Conservation (phyloP, 2,329 filamentous ascomycete species). For the Fusarium buxicola region DNA sequence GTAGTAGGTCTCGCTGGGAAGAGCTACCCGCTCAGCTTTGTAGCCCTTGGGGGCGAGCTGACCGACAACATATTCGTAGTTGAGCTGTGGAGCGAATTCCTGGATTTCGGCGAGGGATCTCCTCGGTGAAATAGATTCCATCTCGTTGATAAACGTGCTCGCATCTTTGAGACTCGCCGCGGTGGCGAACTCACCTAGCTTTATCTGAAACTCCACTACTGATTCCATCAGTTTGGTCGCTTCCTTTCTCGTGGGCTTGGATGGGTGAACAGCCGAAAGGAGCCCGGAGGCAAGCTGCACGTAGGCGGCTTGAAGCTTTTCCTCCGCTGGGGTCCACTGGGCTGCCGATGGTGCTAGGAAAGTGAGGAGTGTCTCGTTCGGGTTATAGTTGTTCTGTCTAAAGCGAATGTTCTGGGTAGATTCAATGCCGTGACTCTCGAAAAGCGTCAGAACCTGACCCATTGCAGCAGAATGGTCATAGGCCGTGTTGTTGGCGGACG, state of each 20-base stretch:
- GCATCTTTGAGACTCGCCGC: too few relatives aligned
- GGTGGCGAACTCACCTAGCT: neutral
- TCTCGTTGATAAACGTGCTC: too few relatives aligned
- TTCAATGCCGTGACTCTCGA: conserved; percentile 19
- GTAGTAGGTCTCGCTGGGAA: conserved; percentile 70
- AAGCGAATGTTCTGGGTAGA: conserved; percentile 9
- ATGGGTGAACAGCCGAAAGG: conserved; percentile 20
- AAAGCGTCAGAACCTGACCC: conserved; percentile 3
- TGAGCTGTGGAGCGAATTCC: conserved; percentile 13
- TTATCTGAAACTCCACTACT: neutral
- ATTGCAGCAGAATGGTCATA: conserved; percentile 8
- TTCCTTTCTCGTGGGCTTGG: conserved; percentile 13
- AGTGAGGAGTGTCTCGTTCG: neutral
- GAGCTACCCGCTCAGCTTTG: conserved; percentile 56
- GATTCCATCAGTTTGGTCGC: conserved; percentile 1
- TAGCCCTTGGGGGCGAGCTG: conserved; percentile 14
- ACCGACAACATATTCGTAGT: conserved; percentile 14
- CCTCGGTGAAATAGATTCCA: too few relatives aligned
- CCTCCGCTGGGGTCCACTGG: neutral
- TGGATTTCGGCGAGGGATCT: conserved; percentile 5
- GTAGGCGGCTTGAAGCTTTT: neutral
- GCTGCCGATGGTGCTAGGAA: neutral
- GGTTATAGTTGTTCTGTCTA: neutral
- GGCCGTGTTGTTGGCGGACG: neutral
- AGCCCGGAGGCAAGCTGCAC: neutral